Evolutionary conservation across 805 yeast genomes (phyloP).

Genomic region (Pichia heedii): DNA sequence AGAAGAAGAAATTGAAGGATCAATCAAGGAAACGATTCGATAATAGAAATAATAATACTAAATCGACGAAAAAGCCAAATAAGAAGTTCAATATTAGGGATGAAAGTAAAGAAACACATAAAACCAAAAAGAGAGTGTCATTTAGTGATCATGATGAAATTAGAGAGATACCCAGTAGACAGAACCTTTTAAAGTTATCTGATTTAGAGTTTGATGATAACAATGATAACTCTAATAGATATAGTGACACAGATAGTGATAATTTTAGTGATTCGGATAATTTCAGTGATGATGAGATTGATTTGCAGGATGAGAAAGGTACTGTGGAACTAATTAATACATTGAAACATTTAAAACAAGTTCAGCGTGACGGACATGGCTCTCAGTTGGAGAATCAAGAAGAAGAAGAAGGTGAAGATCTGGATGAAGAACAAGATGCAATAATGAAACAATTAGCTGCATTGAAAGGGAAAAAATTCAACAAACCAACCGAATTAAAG

Average conservation of each 20-base stretch:
- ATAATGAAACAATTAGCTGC: slow-evolving; percentile 37
- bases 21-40: slow-evolving; percentile 3
- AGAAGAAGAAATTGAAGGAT: slow-evolving; percentile 9
- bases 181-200: not conserved
- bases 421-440: slow-evolving; percentile 6
- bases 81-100: not conserved
- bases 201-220: not conserved
- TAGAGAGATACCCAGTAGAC: slow-evolving; percentile 10
- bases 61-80: not conserved
- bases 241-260: slow-evolving; percentile 4
- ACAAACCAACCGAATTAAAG: slow-evolving; percentile 16
- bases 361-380: slow-evolving; percentile 14
- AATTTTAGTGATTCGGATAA: slow-evolving; percentile 8
- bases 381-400: slow-evolving; percentile 15
- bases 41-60: not conserved
- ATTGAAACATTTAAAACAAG: slow-evolving; percentile 11
- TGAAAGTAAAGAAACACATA: slow-evolving; percentile 2
- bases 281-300: slow-evolving; percentile 10
- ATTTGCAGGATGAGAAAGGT: slow-evolving; percentile 11
- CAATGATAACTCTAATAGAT: not conserved
- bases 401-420: slow-evolving; percentile 12
- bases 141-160: slow-evolving; percentile 15
- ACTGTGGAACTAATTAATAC: slow-evolving; percentile 8
- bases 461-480: slow-evolving; percentile 24
- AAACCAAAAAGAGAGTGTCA: slow-evolving; percentile 14